Percentiles rank a stretch among this genome's conserved stretches.
phyloP scores from a whole-genome alignment of 139 green algal genomes.

The Chlamydomonas eustigma region DNA sequence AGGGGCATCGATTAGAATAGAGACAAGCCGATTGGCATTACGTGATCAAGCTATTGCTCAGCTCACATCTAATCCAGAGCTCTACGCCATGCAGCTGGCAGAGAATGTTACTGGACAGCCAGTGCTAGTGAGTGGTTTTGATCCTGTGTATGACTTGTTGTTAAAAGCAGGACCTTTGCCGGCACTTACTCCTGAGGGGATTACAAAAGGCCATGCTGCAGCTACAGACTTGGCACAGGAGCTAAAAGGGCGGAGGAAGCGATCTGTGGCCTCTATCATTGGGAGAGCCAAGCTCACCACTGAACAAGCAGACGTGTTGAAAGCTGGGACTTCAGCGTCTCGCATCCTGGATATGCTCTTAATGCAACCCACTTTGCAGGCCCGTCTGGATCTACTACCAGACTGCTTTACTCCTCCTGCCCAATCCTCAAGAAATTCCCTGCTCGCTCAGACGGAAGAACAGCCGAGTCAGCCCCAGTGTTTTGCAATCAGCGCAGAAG shows the following conservation, averaged over 20 bases:
- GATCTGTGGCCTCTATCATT: conserved; percentile 39
- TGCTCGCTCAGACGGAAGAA: no score
- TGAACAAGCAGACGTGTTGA: conserved; percentile 39
- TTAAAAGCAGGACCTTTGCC: conserved; percentile 34
- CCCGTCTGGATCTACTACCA: conserved; percentile 38
- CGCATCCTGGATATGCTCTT: conserved; percentile 44
- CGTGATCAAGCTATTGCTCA: not conserved
- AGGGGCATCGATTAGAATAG: no score
- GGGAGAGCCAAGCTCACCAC: conserved; percentile 33
- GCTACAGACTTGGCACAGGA: conserved; percentile 37
- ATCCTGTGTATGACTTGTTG: conserved; percentile 33
- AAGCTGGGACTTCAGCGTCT: conserved; percentile 31
- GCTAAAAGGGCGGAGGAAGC: conserved; percentile 25
- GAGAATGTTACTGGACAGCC: conserved; percentile 33
- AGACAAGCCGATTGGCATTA: no score
- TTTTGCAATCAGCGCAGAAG: no score
- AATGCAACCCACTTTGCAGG: conserved; percentile 13
- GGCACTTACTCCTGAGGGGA: conserved; percentile 40
- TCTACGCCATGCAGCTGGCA: conserved; percentile 33
- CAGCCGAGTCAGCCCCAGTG: no score
- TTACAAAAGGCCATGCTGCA: conserved; percentile 32
- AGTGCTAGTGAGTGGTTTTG: conserved; percentile 21
- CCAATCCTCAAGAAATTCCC: no score
- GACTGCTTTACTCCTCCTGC: conserved; percentile 56
- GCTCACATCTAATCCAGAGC: conserved; percentile 12